Percentiles rank a stretch among this genome's conserved stretches.
phyloP scores from a whole-genome alignment of 192 early-diverging fungal genomes.

The Globomyces pollinis-pini region DNA sequence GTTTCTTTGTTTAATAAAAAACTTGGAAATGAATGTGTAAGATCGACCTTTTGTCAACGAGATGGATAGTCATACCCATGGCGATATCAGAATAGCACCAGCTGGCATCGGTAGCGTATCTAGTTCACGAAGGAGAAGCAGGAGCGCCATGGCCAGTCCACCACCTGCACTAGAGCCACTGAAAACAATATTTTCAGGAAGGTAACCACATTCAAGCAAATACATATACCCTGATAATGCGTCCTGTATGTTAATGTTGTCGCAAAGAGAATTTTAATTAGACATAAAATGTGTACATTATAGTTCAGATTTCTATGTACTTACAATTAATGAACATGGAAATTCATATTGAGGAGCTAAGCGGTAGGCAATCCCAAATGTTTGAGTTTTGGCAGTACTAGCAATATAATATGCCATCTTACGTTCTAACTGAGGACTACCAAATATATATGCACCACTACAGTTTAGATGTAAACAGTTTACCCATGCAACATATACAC shows the following conservation, averaged over 20 bases:
- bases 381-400: background rate
- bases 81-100: slow-evolving; percentile 29
- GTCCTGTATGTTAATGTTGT: slow-evolving; percentile 71
- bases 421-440: slow-evolving; percentile 8
- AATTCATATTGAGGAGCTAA: slow-evolving; percentile 74
- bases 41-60: background rate
- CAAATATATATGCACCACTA: slow-evolving; percentile 9
- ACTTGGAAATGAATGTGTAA: background rate
- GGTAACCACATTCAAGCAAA: background rate
- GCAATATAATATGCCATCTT: slow-evolving; percentile 5
- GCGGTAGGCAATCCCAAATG: slow-evolving; percentile 62
- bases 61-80: slow-evolving; percentile 40
- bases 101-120: background rate
- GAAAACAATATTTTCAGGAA: slow-evolving; percentile 7
- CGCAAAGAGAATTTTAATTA: too few relatives aligned
- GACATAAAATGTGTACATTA: too few relatives aligned
- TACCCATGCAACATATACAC: slow-evolving; percentile 6
- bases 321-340: slow-evolving; percentile 56
- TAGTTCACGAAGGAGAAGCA: slow-evolving; percentile 4
- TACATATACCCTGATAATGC: slow-evolving; percentile 60
- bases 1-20: background rate
- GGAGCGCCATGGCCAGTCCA: slow-evolving; percentile 2
- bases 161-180: slow-evolving; percentile 11
- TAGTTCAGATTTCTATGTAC: too few relatives aligned
- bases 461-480: background rate